Percentiles rank a stretch among this genome's conserved stretches.
phyloP scores from a whole-genome alignment of 768 basidiomycete species.

The Infundibulicybe gibba region DNA sequence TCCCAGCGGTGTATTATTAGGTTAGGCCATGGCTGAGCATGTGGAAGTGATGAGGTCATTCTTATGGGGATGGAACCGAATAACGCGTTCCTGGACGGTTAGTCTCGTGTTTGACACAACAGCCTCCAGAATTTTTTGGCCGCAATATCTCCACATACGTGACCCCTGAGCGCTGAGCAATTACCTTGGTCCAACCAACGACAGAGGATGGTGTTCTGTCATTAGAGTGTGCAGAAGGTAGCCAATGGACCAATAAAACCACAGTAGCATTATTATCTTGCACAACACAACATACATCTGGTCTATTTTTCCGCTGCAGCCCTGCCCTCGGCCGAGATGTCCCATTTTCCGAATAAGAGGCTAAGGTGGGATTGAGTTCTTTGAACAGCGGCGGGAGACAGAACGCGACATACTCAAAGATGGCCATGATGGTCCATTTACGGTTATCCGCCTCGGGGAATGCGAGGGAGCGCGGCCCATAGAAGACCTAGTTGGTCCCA shows the following conservation, averaged over 20 bases:
- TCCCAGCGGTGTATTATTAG: too few relatives aligned
- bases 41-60: too few relatives aligned
- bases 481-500: constrained; percentile 66
- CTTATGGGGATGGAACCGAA: too few relatives aligned
- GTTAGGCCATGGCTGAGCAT: too few relatives aligned
- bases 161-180: too few relatives aligned
- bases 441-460: constrained; percentile 96
- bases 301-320: neutral
- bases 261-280: neutral
- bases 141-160: too few relatives aligned
- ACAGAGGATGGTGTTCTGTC: neutral
- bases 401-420: constrained; percentile 69
- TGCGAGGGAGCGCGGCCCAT: constrained; percentile 86
- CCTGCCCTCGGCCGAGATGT: constrained; percentile 14
- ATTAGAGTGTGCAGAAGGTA: too few relatives aligned
- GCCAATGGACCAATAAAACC: neutral
- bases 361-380: constrained; percentile 23
- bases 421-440: constrained; percentile 94
- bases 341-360: constrained; percentile 48
- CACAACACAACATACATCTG: neutral
- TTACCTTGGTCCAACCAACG: too few relatives aligned
- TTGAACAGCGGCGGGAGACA: neutral
- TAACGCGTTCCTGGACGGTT: too few relatives aligned
- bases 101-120: too few relatives aligned
- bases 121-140: too few relatives aligned